A percentile compares a stretch with the other conserved stretches of the same genome.
Evolutionary conservation across 768 basidiomycete species (phyloP).

Genomic region (Scleroderma citrinum): DNA sequence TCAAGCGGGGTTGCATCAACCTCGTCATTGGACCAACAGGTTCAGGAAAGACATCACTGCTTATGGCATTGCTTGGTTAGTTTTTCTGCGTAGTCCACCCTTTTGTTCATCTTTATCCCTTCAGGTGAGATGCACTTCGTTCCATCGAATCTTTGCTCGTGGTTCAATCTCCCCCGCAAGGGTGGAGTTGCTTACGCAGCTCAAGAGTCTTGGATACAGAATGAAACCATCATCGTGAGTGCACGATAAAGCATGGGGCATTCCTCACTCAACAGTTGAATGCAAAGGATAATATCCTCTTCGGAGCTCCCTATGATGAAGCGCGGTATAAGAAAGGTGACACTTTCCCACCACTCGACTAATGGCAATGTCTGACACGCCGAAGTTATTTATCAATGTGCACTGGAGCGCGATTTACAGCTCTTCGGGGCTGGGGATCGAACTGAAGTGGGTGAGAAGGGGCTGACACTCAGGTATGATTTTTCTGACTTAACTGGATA

Average conservation of each 20-base stretch:
- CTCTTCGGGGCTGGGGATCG: slow-evolving; percentile 54
- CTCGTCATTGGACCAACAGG: slow-evolving; percentile 55
- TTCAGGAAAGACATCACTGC: slow-evolving; percentile 57
- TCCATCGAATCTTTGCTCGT: slow-evolving; percentile 46
- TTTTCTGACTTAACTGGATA: background rate
- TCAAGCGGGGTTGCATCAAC: slow-evolving; percentile 49
- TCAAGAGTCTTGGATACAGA: slow-evolving; percentile 84
- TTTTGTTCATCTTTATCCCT: background rate
- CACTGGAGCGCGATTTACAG: slow-evolving; percentile 38
- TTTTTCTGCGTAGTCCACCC: background rate
- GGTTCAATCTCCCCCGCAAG: slow-evolving; percentile 62
- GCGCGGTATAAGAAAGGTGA: slow-evolving; percentile 36
- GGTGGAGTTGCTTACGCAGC: slow-evolving; percentile 74
- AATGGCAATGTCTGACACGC: background rate
- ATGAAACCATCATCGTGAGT: slow-evolving; percentile 61
- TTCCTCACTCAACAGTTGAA: background rate
- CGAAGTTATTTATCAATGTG: slow-evolving; percentile 34
- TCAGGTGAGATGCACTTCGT: slow-evolving; percentile 57
- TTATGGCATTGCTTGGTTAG: slow-evolving; percentile 55
- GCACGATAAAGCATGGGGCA: background rate
- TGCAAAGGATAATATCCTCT: slow-evolving; percentile 42
- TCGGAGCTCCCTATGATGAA: slow-evolving; percentile 35
- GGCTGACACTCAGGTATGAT: slow-evolving; percentile 43
- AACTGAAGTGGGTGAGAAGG: slow-evolving; percentile 71
- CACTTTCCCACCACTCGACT: background rate